These are phyloP conservation scores for Pascua guehoae DNA, from an alignment of 1,284 basidiomycete genomes.

Conservation along the genomic window DNA sequence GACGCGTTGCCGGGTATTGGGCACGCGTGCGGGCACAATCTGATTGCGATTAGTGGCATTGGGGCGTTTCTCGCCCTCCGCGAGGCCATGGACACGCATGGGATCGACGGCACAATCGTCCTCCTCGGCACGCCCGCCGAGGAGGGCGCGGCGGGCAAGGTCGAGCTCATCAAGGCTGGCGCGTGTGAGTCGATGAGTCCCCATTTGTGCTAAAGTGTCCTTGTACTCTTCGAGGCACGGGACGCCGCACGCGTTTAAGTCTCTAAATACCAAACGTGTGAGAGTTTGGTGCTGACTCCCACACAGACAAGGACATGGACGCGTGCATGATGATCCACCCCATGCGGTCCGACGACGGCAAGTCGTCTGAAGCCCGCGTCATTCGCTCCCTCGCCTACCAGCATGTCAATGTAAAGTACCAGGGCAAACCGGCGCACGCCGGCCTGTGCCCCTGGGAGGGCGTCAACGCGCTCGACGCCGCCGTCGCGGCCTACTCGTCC, in stretches of 20 bases:
- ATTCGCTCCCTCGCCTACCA: conserved; percentile 25
- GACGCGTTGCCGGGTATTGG: conserved; percentile 16
- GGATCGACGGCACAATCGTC: conserved; percentile 67
- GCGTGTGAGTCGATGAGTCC: conserved; percentile 9
- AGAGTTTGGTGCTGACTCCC: no score
- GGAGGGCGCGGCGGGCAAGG: conserved; percentile 4
- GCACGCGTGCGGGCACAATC: conserved; percentile 58
- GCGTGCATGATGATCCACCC: conserved; percentile 10
- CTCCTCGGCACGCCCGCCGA: conserved; percentile 76
- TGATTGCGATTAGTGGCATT: conserved; percentile 57
- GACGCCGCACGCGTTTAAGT: no score
- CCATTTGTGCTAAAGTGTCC: no score
- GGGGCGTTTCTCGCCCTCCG: conserved; percentile 70
- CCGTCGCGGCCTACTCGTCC: conserved; percentile 69
- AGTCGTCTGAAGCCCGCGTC: conserved; percentile 9
- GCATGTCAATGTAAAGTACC: conserved; percentile 25
- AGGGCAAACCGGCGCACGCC: conserved; percentile 63
- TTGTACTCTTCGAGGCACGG: no score
- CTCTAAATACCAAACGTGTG: no score
- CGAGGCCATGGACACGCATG: conserved; percentile 61
- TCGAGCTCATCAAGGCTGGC: conserved; percentile 54
- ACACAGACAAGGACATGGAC: conserved; percentile 28
- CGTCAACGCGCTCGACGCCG: conserved; percentile 77
- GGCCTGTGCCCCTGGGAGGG: conserved; percentile 60
- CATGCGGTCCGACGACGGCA: conserved; percentile 18